Evolutionary conservation across 129 eudicot species (phyloP), one percentile per base, ranked within the genome.

Genomic region (Artemisia argyi): DNA sequence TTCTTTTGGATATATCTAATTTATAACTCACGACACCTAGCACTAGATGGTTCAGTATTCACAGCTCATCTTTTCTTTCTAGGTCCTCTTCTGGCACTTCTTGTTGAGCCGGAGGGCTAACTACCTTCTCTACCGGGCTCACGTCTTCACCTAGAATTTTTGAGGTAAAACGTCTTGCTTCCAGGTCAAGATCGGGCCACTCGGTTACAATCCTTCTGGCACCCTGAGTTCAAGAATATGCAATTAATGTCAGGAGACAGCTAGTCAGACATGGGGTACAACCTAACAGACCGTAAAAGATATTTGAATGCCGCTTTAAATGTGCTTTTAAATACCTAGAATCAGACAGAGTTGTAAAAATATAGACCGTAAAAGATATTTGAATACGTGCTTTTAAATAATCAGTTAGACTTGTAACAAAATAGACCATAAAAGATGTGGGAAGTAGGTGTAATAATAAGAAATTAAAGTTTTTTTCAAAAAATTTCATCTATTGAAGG

Each of bases 161-260:
- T 44, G 96, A 87, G 49, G 97, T 90, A 83, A 90, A 90, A n/a
- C 62, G 73, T 73, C 97, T 81, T 66, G 96, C 98, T 83, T 94
- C 97, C 3, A 71, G 77, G 67, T 94, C 98, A 60, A 94, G 91
- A 82, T 94, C 98, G 11, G 91, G 88, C 98, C 98, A 94, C 78
- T 94, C 98, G 24, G 96, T 32, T 61, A 94, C 91, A 44, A 94
- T 94, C 76, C 98, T 85, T 84, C 76, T 87, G 7, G 98, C 98
- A 64, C 98, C 98, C 97, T 93, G 78, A 61, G 58, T 67, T 28
- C 53, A 30, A 51, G 35, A 55, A 28, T 15, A 10, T 46, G 19
- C 10, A n/a, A 10, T 11, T 51, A 51, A 3, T 2, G 8, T 11
- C 12, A 18, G 55, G 66, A 54, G 44, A 69, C 53, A 69, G 8